These are phyloP conservation scores for Crithidia acanthocephali DNA, from an alignment of 208 protist species.

Conservation along the genomic window DNA sequence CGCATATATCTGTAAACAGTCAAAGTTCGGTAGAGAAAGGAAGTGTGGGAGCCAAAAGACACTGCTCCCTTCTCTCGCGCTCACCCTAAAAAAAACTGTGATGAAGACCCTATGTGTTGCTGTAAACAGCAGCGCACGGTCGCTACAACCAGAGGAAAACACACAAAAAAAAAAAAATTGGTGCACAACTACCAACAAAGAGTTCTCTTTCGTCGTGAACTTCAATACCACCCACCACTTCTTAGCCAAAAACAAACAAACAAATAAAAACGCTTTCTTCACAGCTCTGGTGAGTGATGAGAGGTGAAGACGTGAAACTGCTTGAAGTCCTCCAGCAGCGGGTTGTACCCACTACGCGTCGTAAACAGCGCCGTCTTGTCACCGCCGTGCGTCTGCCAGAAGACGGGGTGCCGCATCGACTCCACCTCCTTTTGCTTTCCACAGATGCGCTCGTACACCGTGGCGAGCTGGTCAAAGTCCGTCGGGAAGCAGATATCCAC, in stretches of 20 bases:
- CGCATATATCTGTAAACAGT: too few relatives aligned
- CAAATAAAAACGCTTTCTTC: not conserved
- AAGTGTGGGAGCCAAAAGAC: too few relatives aligned
- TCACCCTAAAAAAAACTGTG: too few relatives aligned
- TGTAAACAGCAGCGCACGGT: too few relatives aligned
- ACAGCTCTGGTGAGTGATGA: constrained; percentile 83
- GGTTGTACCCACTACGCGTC: constrained; percentile 85
- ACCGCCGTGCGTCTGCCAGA: constrained; percentile 82
- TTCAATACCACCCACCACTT: not conserved
- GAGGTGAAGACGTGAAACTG: constrained; percentile 82
- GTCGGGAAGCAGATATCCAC: constrained; percentile 91
- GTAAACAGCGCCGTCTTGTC: constrained; percentile 87
- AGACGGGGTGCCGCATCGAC: constrained; percentile 75
- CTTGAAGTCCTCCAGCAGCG: constrained; percentile 83
- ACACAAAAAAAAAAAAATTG: too few relatives aligned
- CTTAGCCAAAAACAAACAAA: not conserved
- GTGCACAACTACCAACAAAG: too few relatives aligned
- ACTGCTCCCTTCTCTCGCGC: too few relatives aligned
- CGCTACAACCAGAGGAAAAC: too few relatives aligned
- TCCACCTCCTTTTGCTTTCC: constrained; percentile 72
- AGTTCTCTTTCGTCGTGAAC: too few relatives aligned
- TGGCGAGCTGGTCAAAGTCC: constrained; percentile 77
- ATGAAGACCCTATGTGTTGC: too few relatives aligned
- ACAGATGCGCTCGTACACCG: constrained; percentile 71
- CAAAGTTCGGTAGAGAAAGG: too few relatives aligned